A percentile compares a stretch with the other conserved stretches of the same genome.
phyloP scores from a whole-genome alignment of 2,329 filamentous ascomycete species.

The Aspergillus luchuensis region DNA sequence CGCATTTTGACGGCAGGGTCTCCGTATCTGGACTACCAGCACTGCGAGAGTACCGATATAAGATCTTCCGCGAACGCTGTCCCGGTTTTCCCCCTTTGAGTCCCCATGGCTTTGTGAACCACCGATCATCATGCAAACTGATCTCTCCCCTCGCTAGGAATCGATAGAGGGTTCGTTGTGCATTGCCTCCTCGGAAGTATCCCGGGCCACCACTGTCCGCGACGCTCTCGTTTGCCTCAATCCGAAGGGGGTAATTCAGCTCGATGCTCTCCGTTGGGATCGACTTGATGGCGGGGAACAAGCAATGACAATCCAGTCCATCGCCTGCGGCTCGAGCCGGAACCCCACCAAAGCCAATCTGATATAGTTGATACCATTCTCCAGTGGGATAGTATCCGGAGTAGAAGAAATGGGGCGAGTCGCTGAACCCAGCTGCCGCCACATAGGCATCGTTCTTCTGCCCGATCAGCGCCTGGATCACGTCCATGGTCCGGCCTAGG shows the following conservation, averaged over 20 bases:
- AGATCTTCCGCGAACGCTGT: conserved; percentile 44
- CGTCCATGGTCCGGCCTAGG: conserved; percentile 51
- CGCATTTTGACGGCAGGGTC: conserved; percentile 50
- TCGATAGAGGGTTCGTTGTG: conserved; percentile 51
- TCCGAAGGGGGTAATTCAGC: conserved; percentile 51
- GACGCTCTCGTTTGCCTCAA: conserved; percentile 53
- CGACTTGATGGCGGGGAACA: conserved; percentile 55
- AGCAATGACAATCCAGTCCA: conserved; percentile 53
- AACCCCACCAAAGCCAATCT: conserved; percentile 55
- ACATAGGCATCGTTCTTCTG: conserved; percentile 50
- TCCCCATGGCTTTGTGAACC: conserved; percentile 55
- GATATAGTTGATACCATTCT: conserved; percentile 54
- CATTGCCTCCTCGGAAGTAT: conserved; percentile 52
- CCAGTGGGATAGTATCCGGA: conserved; percentile 53
- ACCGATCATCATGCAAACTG: conserved; percentile 53
- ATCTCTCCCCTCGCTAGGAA: conserved; percentile 51
- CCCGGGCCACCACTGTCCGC: conserved; percentile 53
- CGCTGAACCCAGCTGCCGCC: conserved; percentile 54
- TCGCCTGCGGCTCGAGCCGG: conserved; percentile 52
- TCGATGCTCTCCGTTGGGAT: conserved; percentile 54
- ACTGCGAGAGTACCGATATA: conserved; percentile 46
- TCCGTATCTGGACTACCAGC: conserved; percentile 34
- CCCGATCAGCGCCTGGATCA: conserved; percentile 54
- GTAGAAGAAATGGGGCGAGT: conserved; percentile 55
- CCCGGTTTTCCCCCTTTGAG: conserved; percentile 52